Evolutionary conservation across 805 yeast genomes (phyloP), one percentile per base, ranked within the genome.

Genomic region (Kluyveromyces aestuarii): DNA sequence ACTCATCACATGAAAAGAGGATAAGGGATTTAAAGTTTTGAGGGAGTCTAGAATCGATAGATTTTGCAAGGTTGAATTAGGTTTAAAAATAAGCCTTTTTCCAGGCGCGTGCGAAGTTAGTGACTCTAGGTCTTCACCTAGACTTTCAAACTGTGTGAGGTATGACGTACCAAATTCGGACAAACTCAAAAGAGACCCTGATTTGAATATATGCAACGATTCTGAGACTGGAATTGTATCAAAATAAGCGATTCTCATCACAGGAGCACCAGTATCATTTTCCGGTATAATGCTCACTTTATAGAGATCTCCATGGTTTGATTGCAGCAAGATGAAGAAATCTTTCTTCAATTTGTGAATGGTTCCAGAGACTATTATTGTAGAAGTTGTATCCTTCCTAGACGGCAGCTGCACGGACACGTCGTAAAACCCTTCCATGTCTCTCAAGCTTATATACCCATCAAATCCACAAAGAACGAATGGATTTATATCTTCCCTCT

Each of bases 151-250:
- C 61, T 88, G 96, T 58, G 82, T 87, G n/a, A 86, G 69, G 17
- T 70, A 63, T 56, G 82, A 86, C 57, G 83, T 81, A 27, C 83
- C 80, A 49, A 70, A 63, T 49, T 82, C 82, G 8, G 80, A 69
- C 52, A 82, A 81, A 1, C 83, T 84, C 61, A 79, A 86, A 37
- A 91, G 57, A 54, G 80, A 84, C 0, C 98, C 99, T 7, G 85
- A 75, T 53, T 76, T 82, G 52, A 89, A 73, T 40, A 91, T 78
- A 38, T 74, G 69, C 11, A 91, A 56, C 6, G 74, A 61, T 18
- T 72, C 70, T 25, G 85, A 75, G 1, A 74, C 62, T 1, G 89
- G 85, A 36, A 87, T 72, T 0, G 95, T 75, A 59, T 87, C 96
- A 64, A 91, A 90, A 58, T 84, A 89, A 14, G 77, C 71, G 13